Evolutionary conservation across 2,329 filamentous ascomycete genomes (phyloP), one percentile per base, ranked within the genome.

Genomic region (Parascedosporium putredinis): DNA sequence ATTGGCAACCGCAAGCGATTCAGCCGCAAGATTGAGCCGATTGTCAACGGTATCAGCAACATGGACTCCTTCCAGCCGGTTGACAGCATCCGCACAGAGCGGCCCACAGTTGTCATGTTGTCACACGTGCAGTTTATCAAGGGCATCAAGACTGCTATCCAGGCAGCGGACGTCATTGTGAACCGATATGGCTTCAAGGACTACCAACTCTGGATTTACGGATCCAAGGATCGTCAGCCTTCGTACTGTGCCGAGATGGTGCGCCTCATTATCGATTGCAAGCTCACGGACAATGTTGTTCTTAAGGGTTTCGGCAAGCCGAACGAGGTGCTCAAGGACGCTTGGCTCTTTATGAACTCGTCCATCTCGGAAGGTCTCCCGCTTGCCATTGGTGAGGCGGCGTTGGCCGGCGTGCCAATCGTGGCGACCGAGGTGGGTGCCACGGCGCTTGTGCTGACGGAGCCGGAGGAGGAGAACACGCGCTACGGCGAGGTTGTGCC

Each of bases 121-220:
- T 83, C 79, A 20, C 79, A 83, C 54, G 70, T 78, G 3, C 75
- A 75, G 61, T 74, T 73, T 57, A 69, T 67, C 54, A 83, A 83
- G 59, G 79, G 83, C 53, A 79, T 83, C 62, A 82, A 82, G 60
- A 81, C 73, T 2, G 79, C 79, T 3, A 71, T 83, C 22, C 65
- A 82, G 4, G 78, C 79, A 5, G 79, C 79, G 1, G 79, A 83
- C 55, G 74, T 83, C 53, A 82, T 83, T 53, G 73, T 81, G 55
- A 82, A 83, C 58, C 71, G 78, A 55, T 83, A 75, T 71, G 78
- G 79, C n/a, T 82, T 83, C 62, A 73, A 70, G 38, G 78, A 83
- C 52, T 83, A 83, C 61, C 70, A 73, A 49, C 70, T 83, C 2
- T 72, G 79, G 51, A 75, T 83, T 16, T 83, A 83, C 56, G 79